Percentiles rank a stretch among this genome's conserved stretches.
These are phyloP conservation scores for Jaenimonas drosophilae DNA, from an alignment of 208 protist species.

Conservation along the genomic window DNA sequence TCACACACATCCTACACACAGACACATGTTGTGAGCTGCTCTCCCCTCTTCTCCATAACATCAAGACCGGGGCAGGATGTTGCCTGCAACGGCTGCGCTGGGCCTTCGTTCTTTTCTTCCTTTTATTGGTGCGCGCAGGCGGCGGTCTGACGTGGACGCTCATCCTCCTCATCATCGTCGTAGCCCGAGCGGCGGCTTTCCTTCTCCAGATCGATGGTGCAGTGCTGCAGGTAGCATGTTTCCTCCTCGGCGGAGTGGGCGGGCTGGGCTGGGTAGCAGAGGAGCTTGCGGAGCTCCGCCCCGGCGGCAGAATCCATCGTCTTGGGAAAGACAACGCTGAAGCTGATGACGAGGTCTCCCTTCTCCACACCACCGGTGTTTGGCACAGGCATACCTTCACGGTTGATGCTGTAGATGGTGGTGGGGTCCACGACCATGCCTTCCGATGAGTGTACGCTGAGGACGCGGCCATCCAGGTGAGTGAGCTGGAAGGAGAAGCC, in stretches of 20 bases:
- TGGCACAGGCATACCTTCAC: constrained; percentile 92
- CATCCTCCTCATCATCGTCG: constrained; percentile 57
- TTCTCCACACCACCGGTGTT: constrained; percentile 82
- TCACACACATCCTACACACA: too few species aligned
- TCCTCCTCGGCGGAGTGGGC: constrained; percentile 26
- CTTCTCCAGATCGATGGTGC: constrained; percentile 74
- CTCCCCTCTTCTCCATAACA: too few species aligned
- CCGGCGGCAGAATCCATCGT: constrained; percentile 25
- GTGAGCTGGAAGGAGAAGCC: constrained; percentile 85
- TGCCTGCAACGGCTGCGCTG: constrained; percentile 1
- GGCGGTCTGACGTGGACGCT: constrained; percentile 43
- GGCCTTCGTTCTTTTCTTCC: constrained; percentile 1
- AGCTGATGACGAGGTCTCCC: constrained; percentile 86
- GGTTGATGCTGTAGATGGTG: constrained; percentile 70
- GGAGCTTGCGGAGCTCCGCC: constrained; percentile 49
- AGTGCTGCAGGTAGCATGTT: constrained; percentile 35
- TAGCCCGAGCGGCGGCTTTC: constrained; percentile 42
- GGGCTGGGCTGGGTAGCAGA: constrained; percentile 62
- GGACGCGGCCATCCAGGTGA: constrained; percentile 87
- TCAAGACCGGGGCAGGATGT: too few species aligned
- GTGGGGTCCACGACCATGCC: constrained; percentile 80
- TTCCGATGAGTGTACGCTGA: constrained; percentile 51
- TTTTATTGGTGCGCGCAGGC: constrained; percentile 71
- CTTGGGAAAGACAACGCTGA: constrained; percentile 88
- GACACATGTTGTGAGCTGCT: too few species aligned